Evolutionary conservation across 306 rosid species (phyloP), one percentile per base, ranked within the genome.

Genomic region (Cicer arietinum): DNA sequence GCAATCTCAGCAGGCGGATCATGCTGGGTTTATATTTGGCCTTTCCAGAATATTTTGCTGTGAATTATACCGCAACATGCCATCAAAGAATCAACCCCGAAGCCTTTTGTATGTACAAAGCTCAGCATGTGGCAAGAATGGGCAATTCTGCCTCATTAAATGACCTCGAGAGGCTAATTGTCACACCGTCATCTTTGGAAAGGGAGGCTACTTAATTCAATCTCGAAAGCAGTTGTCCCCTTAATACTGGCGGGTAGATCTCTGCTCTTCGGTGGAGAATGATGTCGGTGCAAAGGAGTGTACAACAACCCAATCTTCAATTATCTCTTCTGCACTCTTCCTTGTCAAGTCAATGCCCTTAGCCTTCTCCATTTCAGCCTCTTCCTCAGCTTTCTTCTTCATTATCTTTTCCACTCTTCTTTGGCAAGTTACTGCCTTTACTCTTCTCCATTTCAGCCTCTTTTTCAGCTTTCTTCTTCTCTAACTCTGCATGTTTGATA

Each of bases 311-410:
- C 61, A 43, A 74, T 67, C 82, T 80, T 83, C 89, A 58, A 79
- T 80, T 81, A 90, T 77, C 81, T 81, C 81, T 87, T 52, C 58
- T 47, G 76, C 89, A 58, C 80, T 64, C 85, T 86, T 87, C 73
- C 82, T 89, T 61, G 91, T 76, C 80, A 83, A 86, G 85, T 78
- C 78, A 78, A 74, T 37, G 75, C 92, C 92, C 82, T 87, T 86
- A n/a, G 90, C 92, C 85, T 86, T 94, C 81, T 87, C 97, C 90
- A 86, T 90, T 83, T 94, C 97, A 9, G 90, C 95, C 65, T 90
- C 97, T 85, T 91, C 92, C 53, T 84, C 90, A 10, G 88, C 92
- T 81, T 94, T 91, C 90, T 94, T 91, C 86, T 71, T 88, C 79
- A 0, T 18, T 45, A 88, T 77, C 79, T 87, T 77, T 69, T 56